These are phyloP conservation scores for Trametes cinnabarina DNA, from an alignment of 768 basidiomycete genomes.

Conservation along the genomic window DNA sequence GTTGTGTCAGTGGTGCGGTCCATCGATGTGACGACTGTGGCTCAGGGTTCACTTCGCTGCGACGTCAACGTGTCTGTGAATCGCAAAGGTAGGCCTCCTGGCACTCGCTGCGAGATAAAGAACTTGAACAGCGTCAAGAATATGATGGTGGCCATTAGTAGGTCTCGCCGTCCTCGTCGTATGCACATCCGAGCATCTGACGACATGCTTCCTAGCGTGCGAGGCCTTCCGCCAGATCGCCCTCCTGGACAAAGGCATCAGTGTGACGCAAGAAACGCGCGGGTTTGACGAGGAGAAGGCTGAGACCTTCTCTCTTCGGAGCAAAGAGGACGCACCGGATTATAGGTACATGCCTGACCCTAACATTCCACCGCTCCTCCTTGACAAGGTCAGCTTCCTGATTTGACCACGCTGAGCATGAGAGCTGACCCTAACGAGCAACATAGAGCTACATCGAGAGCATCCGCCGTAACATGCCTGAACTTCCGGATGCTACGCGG, in stretches of 20 bases:
- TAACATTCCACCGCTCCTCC: constrained; percentile 74
- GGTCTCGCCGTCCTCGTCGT: constrained; percentile 17
- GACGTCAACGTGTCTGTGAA: constrained; percentile 96
- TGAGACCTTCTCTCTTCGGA: constrained; percentile 78
- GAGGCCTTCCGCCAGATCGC: constrained; percentile 80
- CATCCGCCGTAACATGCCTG: constrained; percentile 59
- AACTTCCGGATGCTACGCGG: constrained; percentile 68
- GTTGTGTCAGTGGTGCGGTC: background rate
- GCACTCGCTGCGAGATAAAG: constrained; percentile 94
- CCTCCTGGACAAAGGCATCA: constrained; percentile 42
- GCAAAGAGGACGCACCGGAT: constrained; percentile 93
- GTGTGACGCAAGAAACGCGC: constrained; percentile 82
- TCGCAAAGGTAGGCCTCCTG: constrained; percentile 53
- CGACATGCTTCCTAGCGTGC: constrained; percentile 45
- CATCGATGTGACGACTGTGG: constrained; percentile 6
- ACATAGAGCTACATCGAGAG: constrained; percentile 60
- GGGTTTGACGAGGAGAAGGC: constrained; percentile 83
- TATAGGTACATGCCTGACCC: constrained; percentile 99
- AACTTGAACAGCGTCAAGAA: constrained; percentile 91
- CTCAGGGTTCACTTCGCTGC: constrained; percentile 87
- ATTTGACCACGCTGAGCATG: background rate
- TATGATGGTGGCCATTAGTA: constrained; percentile 83
- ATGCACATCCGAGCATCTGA: background rate
- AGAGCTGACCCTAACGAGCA: background rate
- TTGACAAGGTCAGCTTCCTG: constrained; percentile 37